phyloP scores from a whole-genome alignment of 257 asterid species.

The Solanum virginianum region DNA sequence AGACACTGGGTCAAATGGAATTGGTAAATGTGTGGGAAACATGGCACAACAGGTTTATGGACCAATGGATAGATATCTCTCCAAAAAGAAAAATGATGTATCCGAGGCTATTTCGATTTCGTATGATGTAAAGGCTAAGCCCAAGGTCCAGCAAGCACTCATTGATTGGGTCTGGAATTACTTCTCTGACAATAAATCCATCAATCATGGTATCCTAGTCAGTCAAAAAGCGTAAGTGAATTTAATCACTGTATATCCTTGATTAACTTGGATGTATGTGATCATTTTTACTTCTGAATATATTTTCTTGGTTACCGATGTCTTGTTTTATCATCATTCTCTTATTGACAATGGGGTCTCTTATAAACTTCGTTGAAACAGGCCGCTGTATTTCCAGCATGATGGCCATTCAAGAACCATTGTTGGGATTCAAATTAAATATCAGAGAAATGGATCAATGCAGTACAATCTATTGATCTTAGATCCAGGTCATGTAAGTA shows the following conservation, averaged over 20 bases:
- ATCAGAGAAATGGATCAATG: conserved; percentile 35
- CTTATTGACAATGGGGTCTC: neutral
- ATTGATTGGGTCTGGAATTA: conserved; percentile 85
- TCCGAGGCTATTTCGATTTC: conserved; percentile 9
- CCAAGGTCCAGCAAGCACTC: conserved; percentile 45
- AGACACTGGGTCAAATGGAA: neutral
- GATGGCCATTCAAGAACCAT: conserved; percentile 95
- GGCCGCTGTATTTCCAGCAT: conserved; percentile 93
- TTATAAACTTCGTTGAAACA: conserved; percentile 17
- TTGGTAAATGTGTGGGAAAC: conserved; percentile 10
- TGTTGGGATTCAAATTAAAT: conserved; percentile 72
- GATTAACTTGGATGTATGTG: neutral
- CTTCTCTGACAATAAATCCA: conserved; percentile 34
- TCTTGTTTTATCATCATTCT: neutral
- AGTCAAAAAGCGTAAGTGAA: conserved; percentile 68
- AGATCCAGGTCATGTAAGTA: conserved; percentile 79
- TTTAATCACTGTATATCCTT: neutral
- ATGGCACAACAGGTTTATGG: conserved; percentile 41
- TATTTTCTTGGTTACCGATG: neutral
- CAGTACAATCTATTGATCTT: conserved; percentile 58
- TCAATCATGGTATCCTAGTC: conserved; percentile 38
- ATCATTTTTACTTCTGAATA: neutral
- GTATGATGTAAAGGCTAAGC: conserved; percentile 17
- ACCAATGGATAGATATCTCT: conserved; percentile 70
- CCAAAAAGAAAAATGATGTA: conserved; percentile 23